phyloP scores from a whole-genome alignment of 1,284 basidiomycete genomes.

The Rugosomyces carneus region DNA sequence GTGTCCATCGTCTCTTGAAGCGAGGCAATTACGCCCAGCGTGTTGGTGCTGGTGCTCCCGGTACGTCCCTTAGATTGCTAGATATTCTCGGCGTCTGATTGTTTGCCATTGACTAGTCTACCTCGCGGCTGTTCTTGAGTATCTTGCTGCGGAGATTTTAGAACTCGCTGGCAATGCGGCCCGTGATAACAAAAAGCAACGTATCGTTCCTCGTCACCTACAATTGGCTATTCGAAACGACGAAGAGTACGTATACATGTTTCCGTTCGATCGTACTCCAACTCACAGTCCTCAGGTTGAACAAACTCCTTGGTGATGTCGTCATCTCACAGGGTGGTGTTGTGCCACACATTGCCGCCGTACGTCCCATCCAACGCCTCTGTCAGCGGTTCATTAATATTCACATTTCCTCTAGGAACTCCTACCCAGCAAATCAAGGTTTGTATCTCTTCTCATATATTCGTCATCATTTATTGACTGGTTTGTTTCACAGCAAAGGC shows the following conservation, averaged over 20 bases:
- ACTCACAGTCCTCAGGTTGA: slow-evolving; percentile 35
- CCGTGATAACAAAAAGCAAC: slow-evolving; percentile 82
- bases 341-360: slow-evolving; percentile 52
- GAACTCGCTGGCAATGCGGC: slow-evolving; percentile 86
- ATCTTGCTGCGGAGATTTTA: slow-evolving; percentile 85
- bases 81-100: not conserved
- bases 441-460: slow-evolving; percentile 4
- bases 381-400: not conserved
- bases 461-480: slow-evolving; percentile 7
- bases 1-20: slow-evolving; percentile 72
- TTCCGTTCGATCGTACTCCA: slow-evolving; percentile 1
- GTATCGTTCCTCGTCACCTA: slow-evolving; percentile 85
- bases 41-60: slow-evolving; percentile 68
- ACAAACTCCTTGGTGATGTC: slow-evolving; percentile 72
- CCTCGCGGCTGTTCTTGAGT: slow-evolving; percentile 71
- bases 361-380: slow-evolving; percentile 15
- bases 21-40: slow-evolving; percentile 50
- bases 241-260: slow-evolving; percentile 51
- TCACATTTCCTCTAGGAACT: slow-evolving; percentile 28
- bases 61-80: slow-evolving; percentile 33
- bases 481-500: slow-evolving; percentile 25
- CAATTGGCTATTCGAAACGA: slow-evolving; percentile 88
- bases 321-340: slow-evolving; percentile 93
- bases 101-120: slow-evolving; percentile 60
- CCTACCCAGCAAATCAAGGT: slow-evolving; percentile 39